Conservation (phyloP, 2,329 filamentous ascomycete genomes). For the Pyrenophora teres region DNA sequence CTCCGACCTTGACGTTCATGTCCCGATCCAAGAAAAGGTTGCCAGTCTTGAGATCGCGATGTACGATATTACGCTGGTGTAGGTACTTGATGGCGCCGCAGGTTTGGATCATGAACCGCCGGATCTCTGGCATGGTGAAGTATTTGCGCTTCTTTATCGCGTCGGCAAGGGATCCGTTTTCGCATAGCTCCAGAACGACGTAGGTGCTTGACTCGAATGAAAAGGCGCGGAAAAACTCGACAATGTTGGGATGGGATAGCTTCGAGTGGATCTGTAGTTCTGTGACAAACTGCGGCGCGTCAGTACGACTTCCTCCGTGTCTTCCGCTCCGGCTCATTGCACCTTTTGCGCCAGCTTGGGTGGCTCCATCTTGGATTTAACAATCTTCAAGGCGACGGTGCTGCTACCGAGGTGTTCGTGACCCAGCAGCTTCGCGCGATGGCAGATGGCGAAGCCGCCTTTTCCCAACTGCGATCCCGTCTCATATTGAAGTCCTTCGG, state of each 20-base stretch:
- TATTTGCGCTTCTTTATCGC: conserved; percentile 93
- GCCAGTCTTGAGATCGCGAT: conserved; percentile 96
- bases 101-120: conserved; percentile 92
- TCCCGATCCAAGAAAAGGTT: conserved; percentile 93
- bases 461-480: conserved; percentile 77
- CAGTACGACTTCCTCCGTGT: conserved; percentile 16
- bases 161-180: conserved; percentile 95
- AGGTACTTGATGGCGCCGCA: conserved; percentile 98
- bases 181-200: conserved; percentile 90
- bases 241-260: conserved; percentile 93
- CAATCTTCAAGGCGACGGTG: conserved; percentile 78
- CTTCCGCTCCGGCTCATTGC: conserved; percentile 29
- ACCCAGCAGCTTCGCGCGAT: conserved; percentile 69
- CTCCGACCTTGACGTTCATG: conserved; percentile 98
- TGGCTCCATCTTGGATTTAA: conserved; percentile 78
- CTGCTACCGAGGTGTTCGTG: conserved; percentile 62
- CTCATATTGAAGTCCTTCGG: conserved; percentile 72
- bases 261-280: conserved; percentile 99
- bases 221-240: conserved; percentile 93
- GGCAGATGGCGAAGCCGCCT: conserved; percentile 82
- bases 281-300: conserved; percentile 63
- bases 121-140: conserved; percentile 89
- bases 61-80: conserved; percentile 93
- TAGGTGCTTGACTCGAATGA: conserved; percentile 88
- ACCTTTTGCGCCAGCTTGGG: conserved; percentile 85